Evolutionary conservation across 2,329 filamentous ascomycete species (phyloP), one percentile per base, ranked within the genome.

Genomic region (Coleophoma eucalyptorum): DNA sequence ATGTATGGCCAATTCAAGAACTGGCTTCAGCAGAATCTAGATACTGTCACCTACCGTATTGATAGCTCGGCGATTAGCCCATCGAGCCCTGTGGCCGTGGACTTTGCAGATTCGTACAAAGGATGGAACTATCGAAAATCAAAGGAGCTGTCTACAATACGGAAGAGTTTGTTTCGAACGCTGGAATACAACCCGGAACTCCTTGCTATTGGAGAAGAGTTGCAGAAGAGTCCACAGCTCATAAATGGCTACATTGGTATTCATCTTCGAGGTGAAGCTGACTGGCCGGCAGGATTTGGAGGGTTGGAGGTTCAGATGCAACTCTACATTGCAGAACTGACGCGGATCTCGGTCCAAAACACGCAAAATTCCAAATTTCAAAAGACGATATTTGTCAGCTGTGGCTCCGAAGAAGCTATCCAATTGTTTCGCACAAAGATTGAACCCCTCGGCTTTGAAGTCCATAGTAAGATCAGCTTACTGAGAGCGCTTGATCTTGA

Each of bases 311-410:
- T 54, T 15, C 59, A 62, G 13, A 57, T 60, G 47, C 12, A 50
- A 1, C 46, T 55, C 4, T 62, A 58, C 31, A 43, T 15, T 1
- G 18, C 54, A 21, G 55, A 59, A 20, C 52, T 62, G 21, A 19
- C 51, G 13, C 15, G 40, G 10, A 43, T 57, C 12, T 43, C 35
- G 5, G 21, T 4, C 19, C 49, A n/a, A 26, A n/a, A 43, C 46
- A 13, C 41, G n/a, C 16, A 38, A n/a, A 42, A 18, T 3, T 11
- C 40, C 16, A 33, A 41, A 10, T 21, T 48, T 19, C 18, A 51
- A 10, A 55, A 45, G 13, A 55, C 50, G 1, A 38, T 61, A 10
- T 61, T 60, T 43, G 48, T 62, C 10, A 60, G 58, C n/a, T 61
- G 60, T 45, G 58, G 60, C 10, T 44, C 53, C 13, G 37, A 51